Evolutionary conservation across 1,284 basidiomycete genomes (phyloP), one percentile per base, ranked within the genome.

Genomic region (Erythrobasidium hasegawianum): DNA sequence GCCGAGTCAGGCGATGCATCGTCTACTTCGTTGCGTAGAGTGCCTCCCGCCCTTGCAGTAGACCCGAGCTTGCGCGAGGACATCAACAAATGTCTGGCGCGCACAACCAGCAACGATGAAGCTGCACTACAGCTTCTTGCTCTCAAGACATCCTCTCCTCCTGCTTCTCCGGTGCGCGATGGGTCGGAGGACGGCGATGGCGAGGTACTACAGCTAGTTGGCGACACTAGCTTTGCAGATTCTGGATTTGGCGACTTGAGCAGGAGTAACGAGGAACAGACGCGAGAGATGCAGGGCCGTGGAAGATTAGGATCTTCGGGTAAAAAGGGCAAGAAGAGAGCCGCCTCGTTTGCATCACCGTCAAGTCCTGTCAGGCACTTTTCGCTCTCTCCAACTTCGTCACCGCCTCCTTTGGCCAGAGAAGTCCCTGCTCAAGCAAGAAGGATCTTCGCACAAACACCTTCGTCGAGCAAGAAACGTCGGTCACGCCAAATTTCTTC

Each of bases 101-200:
- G 33, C 33, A 33, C 33, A 33, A 33, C 5, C 11, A 57, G 40
- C n/a, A 56, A 57, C 29, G 41, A 43, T 33, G 61, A 64, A 50
- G 61, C 61, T 9, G 61, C 61, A 20, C 38, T 64, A 33, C 61
- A 64, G 24, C 33, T 64, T 18, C 54, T 64, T 13, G 61, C 61
- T n/a, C 43, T 64, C 20, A 59, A 59, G 43, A 59, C 57, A 33
- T 27, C 40, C 29, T 52, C 45, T 20, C 61, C 61, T 9, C 61
- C 61, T 27, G 39, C 61, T 39, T 45, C 54, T 22, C 53, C 52
- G 29, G 22, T 38, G 1, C 40, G 7, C 5, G 22, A 38, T 40
- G 8, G n/a, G 0, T 29, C 14, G 22, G 39, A 62, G 7, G 59
- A 43, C 26, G 52, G 45, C 0, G 50, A 41, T 43, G 33, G 54